A percentile compares a stretch with the other conserved stretches of the same genome.
phyloP scores from a whole-genome alignment of 768 basidiomycete genomes.

The Hygrocybe coccinea region DNA sequence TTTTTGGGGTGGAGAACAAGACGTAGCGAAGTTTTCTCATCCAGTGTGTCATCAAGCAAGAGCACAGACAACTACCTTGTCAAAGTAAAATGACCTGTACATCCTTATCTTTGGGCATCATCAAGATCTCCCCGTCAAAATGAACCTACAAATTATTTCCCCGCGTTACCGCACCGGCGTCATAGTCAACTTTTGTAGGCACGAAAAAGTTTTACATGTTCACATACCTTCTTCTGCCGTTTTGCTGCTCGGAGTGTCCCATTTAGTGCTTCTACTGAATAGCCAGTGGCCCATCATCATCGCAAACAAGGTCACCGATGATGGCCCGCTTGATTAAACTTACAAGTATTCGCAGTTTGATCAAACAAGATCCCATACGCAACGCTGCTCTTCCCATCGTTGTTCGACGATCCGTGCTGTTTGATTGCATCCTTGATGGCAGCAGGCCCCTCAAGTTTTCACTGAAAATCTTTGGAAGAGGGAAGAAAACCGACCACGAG shows the following conservation, averaged over 20 bases:
- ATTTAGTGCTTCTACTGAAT: slow-evolving; percentile 45
- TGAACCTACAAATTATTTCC: slow-evolving; percentile 32
- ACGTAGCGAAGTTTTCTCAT: too few species aligned
- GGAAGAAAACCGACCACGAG: background rate
- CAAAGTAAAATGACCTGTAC: slow-evolving; percentile 37
- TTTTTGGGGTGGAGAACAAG: too few species aligned
- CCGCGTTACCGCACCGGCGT: background rate
- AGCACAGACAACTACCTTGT: too few species aligned
- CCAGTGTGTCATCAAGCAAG: too few species aligned
- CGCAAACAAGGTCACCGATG: too few species aligned
- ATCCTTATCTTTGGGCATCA: slow-evolving; percentile 50
- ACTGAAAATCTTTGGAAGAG: too few species aligned
- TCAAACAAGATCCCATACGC: slow-evolving; percentile 44
- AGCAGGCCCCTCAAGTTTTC: too few species aligned
- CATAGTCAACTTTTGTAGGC: too few species aligned
- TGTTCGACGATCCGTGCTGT: slow-evolving; percentile 35
- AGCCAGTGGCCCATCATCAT: background rate
- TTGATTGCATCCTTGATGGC: slow-evolving; percentile 44
- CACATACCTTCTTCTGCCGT: slow-evolving; percentile 40
- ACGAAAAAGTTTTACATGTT: too few species aligned
- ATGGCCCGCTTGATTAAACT: too few species aligned
- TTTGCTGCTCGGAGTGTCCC: slow-evolving; percentile 45
- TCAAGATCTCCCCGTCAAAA: slow-evolving; percentile 43
- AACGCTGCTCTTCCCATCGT: slow-evolving; percentile 35
- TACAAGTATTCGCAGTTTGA: slow-evolving; percentile 45